These are phyloP conservation scores for Stagonosporopsis rhizophila DNA, from an alignment of 2,329 filamentous ascomycete genomes.

Conservation along the genomic window DNA sequence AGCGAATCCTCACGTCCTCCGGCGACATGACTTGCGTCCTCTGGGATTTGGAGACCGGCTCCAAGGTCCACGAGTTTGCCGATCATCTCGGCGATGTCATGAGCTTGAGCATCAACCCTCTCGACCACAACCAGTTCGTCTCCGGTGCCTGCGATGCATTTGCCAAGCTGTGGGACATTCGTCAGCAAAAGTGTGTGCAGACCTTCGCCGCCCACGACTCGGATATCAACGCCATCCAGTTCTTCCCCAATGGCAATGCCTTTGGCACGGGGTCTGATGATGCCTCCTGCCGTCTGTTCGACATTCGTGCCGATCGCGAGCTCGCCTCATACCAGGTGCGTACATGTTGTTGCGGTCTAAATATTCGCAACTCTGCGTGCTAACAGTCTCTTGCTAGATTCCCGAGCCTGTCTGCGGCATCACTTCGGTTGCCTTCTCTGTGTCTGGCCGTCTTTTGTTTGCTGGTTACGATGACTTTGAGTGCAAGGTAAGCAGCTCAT, in stretches of 20 bases:
- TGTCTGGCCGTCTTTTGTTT: conserved; percentile 92
- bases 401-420: conserved; percentile 98
- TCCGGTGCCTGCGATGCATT: conserved; percentile 99
- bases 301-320: conserved; percentile 92
- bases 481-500: conserved; percentile 80
- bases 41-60: conserved; percentile 98
- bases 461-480: conserved; percentile 99
- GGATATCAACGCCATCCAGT: conserved; percentile 99
- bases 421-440: conserved; percentile 96
- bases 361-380: conserved; percentile 21
- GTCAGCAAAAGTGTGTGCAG: conserved; percentile 96
- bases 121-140: conserved; percentile 98
- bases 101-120: conserved; percentile 99
- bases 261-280: conserved; percentile 98
- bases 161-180: conserved; percentile 98
- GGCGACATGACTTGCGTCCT: conserved; percentile 99
- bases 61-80: conserved; percentile 96
- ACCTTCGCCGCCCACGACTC: conserved; percentile 98
- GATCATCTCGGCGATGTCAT: conserved; percentile 98
- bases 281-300: conserved; percentile 94
- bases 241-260: conserved; percentile 98
- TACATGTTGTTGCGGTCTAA: not conserved
- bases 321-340: conserved; percentile 66
- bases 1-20: conserved; percentile 95
- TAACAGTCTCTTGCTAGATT: conserved; percentile 69